These are phyloP conservation scores for Pulveroboletus sp. DNA, from an alignment of 768 basidiomycete species.

Conservation along the genomic window DNA sequence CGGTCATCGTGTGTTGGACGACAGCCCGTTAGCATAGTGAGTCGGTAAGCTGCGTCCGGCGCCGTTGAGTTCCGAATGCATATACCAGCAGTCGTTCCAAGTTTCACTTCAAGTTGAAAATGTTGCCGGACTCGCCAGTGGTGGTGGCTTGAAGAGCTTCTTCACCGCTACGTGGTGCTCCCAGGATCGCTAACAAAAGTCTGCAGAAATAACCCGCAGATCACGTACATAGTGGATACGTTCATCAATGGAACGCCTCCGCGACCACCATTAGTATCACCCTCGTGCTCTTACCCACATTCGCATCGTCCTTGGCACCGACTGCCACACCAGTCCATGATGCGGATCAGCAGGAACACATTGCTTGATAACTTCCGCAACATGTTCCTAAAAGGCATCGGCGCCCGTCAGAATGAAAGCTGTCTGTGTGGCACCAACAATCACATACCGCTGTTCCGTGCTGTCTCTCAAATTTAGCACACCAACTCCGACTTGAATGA, in stretches of 20 bases:
- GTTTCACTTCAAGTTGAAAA: too few relatives aligned
- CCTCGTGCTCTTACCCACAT: constrained; percentile 59
- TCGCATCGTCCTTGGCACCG: constrained; percentile 76
- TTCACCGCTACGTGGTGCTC: too few relatives aligned
- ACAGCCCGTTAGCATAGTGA: too few relatives aligned
- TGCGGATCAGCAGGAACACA: constrained; percentile 81
- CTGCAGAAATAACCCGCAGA: too few relatives aligned
- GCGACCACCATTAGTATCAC: constrained; percentile 74
- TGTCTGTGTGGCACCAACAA: background rate
- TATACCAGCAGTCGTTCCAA: too few relatives aligned
- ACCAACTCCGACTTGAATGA: constrained; percentile 97
- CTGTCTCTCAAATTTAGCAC: constrained; percentile 92
- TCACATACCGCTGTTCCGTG: constrained; percentile 66
- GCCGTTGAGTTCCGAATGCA: too few relatives aligned
- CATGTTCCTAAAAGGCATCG: constrained; percentile 51
- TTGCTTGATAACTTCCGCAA: constrained; percentile 65
- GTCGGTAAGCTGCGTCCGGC: too few relatives aligned
- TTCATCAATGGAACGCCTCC: constrained; percentile 39
- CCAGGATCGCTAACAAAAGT: too few relatives aligned
- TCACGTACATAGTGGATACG: too few relatives aligned
- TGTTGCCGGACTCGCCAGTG: too few relatives aligned
- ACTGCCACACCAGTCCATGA: constrained; percentile 85
- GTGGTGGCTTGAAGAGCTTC: too few relatives aligned
- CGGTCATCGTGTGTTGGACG: too few relatives aligned
- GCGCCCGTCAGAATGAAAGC: background rate